phyloP scores from a whole-genome alignment of 179 eudicot genomes.

The Patellifolia procumbens region DNA sequence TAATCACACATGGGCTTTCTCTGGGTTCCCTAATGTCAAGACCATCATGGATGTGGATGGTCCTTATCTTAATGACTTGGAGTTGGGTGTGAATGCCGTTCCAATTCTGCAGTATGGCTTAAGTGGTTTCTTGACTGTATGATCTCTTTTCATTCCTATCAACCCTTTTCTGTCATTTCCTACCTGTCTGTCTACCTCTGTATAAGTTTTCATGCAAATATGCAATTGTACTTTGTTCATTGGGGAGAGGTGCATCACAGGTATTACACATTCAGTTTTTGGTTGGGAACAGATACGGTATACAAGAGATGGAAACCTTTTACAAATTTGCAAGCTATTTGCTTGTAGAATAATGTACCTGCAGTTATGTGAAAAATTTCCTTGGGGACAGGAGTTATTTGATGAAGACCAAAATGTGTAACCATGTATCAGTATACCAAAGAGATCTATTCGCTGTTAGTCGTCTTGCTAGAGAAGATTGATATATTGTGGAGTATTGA shows the following conservation, averaged over 20 bases:
- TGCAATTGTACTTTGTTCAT: not conserved
- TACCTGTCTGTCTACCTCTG: conserved; percentile 6
- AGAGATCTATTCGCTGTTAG: not conserved
- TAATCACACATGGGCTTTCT: conserved; percentile 98
- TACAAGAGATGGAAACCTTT: not conserved
- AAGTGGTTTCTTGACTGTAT: conserved; percentile 97
- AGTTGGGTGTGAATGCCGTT: conserved; percentile 70
- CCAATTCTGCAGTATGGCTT: conserved; percentile 93
- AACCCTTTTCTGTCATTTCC: conserved; percentile 13
- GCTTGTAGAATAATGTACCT: not conserved
- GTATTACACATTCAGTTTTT: not conserved
- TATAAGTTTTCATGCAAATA: not conserved
- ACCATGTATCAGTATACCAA: not conserved
- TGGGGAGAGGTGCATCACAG: not conserved
- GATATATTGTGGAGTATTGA: not conserved
- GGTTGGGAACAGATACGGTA: not conserved
- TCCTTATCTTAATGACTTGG: conserved; percentile 93
- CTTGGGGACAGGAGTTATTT: not conserved
- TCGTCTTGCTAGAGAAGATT: not conserved
- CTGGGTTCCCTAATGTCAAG: conserved; percentile 95
- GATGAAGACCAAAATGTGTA: not conserved
- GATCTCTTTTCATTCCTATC: conserved; percentile 39
- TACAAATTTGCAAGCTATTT: not conserved
- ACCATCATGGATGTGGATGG: conserved; percentile 93
- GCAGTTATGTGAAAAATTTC: not conserved